Conservation (phyloP, 768 basidiomycete species). For the Coprinellus aureogranulatus region DNA sequence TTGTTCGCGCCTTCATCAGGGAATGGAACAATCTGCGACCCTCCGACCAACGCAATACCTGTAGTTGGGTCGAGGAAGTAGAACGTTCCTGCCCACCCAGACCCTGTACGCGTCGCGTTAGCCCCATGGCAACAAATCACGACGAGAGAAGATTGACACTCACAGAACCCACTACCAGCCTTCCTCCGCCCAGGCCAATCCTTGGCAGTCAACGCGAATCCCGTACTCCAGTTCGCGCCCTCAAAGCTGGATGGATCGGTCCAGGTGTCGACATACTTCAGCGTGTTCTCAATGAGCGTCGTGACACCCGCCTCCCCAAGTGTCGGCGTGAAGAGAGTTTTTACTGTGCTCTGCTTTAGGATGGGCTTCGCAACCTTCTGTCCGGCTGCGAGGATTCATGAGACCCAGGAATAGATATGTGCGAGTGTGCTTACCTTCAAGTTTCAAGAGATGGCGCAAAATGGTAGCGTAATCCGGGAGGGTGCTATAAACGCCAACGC, state of each 20-base stretch:
- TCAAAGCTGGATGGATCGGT: constrained; percentile 4
- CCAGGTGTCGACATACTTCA: not conserved
- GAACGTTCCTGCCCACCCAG: constrained; percentile 32
- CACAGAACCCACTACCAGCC: constrained; percentile 31
- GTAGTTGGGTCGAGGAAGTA: constrained; percentile 31
- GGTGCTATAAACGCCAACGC: constrained; percentile 24
- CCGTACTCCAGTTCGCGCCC: constrained; percentile 27
- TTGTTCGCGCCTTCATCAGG: constrained; percentile 20
- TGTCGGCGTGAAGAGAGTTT: constrained; percentile 19
- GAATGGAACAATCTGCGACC: constrained; percentile 27
- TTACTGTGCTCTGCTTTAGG: constrained; percentile 16
- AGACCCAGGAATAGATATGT: too few relatives aligned
- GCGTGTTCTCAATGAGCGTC: not conserved
- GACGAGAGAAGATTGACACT: constrained; percentile 11
- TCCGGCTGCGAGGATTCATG: too few relatives aligned
- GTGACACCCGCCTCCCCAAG: not conserved
- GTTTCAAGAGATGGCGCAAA: constrained; percentile 28
- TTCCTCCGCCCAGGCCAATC: constrained; percentile 26
- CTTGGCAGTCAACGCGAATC: constrained; percentile 21
- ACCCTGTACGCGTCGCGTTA: too few relatives aligned
- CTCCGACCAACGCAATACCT: constrained; percentile 31
- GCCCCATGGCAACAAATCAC: too few relatives aligned
- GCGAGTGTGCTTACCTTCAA: constrained; percentile 25
- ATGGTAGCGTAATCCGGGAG: constrained; percentile 26
- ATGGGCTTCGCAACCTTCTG: constrained; percentile 13